Conservation (phyloP, 768 basidiomycete species). For the Pleurotus djamor region DNA sequence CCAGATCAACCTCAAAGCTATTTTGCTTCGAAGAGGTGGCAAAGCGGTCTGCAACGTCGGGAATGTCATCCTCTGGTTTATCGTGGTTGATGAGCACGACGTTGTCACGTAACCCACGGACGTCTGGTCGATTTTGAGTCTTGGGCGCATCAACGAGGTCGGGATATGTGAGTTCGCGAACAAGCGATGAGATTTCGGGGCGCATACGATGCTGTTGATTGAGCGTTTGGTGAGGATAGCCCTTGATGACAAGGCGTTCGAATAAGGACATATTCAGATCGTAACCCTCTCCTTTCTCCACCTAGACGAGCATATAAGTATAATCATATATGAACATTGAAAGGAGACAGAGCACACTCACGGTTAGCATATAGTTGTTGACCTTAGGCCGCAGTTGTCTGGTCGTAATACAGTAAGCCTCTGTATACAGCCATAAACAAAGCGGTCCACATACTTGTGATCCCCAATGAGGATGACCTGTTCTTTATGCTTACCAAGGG, state of each 20-base stretch:
- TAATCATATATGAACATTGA: not conserved
- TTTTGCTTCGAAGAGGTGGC: conserved; percentile 62
- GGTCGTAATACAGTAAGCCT: no score
- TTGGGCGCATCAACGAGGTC: conserved; percentile 53
- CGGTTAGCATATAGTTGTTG: conserved; percentile 59
- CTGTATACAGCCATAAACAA: not conserved
- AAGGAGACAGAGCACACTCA: not conserved
- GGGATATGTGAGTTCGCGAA: conserved; percentile 64
- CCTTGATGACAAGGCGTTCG: conserved; percentile 61
- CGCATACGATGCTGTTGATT: conserved; percentile 69
- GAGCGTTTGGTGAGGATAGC: conserved; percentile 61
- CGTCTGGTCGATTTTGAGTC: conserved; percentile 46
- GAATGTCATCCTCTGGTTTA: conserved; percentile 49
- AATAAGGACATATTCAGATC: conserved; percentile 69
- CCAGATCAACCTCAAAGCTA: conserved; percentile 56
- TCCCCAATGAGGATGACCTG: conserved; percentile 72
- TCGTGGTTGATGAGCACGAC: conserved; percentile 61
- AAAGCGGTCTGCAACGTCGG: conserved; percentile 37
- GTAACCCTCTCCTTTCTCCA: conserved; percentile 67
- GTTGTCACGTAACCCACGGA: conserved; percentile 55
- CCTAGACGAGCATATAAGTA: not conserved
- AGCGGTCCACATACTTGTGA: conserved; percentile 50
- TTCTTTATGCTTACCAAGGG: conserved; percentile 40
- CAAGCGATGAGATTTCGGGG: conserved; percentile 64
- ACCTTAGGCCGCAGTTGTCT: conserved; percentile 73